These are phyloP conservation scores for Vanrija pseudolonga DNA, from an alignment of 1,284 basidiomycete genomes.

Conservation along the genomic window DNA sequence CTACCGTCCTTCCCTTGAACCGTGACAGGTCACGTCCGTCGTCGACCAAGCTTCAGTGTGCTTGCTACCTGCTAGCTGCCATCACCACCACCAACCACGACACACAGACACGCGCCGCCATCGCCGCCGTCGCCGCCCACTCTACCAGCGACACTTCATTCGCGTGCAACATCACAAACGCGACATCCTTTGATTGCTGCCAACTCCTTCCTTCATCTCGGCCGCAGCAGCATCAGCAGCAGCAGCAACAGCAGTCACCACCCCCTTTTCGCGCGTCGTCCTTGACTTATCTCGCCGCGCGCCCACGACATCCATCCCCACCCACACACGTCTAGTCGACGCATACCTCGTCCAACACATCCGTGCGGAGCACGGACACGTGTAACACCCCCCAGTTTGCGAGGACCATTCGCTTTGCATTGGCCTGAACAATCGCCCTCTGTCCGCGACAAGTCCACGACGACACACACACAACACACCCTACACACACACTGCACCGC, in stretches of 20 bases:
- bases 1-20: background rate
- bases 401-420: no score
- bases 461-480: no score
- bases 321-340: background rate
- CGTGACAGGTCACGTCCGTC: background rate
- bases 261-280: background rate
- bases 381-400: background rate
- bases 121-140: no score
- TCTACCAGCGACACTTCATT: no score
- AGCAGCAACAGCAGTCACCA: no score
- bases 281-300: background rate
- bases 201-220: no score
- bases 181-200: no score
- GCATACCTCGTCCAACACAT: background rate
- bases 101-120: background rate
- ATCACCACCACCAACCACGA: background rate
- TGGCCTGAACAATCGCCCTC: background rate
- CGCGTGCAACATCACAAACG: no score
- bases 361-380: constrained; percentile 7
- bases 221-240: no score
- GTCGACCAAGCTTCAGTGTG: background rate
- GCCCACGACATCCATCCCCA: background rate
- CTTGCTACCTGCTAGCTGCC: no score
- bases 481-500: background rate
- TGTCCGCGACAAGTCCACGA: background rate